phyloP scores from a whole-genome alignment of 305 asterid genomes.

The Fraxinus xanthoxyloides region DNA sequence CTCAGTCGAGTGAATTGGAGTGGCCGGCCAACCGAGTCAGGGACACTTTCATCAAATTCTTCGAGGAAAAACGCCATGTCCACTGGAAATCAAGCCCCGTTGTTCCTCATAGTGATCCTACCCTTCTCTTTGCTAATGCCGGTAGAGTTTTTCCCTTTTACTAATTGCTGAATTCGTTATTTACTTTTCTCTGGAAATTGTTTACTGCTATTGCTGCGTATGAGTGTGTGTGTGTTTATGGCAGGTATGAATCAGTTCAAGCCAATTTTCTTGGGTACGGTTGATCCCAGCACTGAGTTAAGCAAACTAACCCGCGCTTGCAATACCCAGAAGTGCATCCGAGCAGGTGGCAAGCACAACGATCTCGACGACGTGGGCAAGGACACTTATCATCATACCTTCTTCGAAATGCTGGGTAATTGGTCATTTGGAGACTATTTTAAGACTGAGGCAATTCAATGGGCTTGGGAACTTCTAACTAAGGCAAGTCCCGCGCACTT shows the following conservation, averaged over 20 bases:
- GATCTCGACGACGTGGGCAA: constrained; percentile 99
- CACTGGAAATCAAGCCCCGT: constrained; percentile 88
- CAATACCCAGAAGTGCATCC: constrained; percentile 94
- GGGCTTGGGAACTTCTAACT: constrained; percentile 97
- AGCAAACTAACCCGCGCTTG: constrained; percentile 89
- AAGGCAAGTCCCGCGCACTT: constrained; percentile 42
- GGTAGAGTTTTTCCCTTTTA: constrained; percentile 34
- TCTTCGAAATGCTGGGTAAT: constrained; percentile 98
- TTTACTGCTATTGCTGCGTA: constrained; percentile 1
- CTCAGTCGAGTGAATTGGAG: constrained; percentile 46
- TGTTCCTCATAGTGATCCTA: constrained; percentile 92
- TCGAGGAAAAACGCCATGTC: constrained; percentile 61
- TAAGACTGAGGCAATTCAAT: constrained; percentile 76
- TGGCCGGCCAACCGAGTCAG: constrained; percentile 79
- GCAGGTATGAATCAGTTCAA: constrained; percentile 97
- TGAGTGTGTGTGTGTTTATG: not conserved
- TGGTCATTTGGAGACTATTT: constrained; percentile 98
- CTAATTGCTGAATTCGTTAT: not conserved
- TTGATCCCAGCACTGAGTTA: constrained; percentile 78
- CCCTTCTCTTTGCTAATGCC: constrained; percentile 88
- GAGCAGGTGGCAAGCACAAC: constrained; percentile 98
- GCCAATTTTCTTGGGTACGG: constrained; percentile 89
- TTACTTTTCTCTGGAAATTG: not conserved
- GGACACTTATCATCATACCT: constrained; percentile 97
- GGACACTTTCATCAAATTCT: constrained; percentile 63